Base-by-base conservation (phyloP, 2,329 filamentous ascomycete genomes). In the Phialocephala subalpina region DNA sequence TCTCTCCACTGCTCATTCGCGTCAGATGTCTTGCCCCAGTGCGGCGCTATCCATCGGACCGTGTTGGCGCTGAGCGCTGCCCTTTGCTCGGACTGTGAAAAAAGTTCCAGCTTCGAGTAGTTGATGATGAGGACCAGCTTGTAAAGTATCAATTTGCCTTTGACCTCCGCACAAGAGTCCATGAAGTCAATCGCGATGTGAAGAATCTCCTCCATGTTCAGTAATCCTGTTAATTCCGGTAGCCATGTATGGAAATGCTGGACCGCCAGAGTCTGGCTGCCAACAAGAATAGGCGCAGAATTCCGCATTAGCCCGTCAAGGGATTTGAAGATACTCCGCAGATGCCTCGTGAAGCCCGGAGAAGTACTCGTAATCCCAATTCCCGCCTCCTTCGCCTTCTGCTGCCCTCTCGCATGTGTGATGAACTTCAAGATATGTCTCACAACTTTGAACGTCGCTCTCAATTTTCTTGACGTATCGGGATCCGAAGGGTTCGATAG, bases 231-330 rank as follows among this genome's bases (percentile, higher is more conserved):
- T 11, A 99, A 87, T 76, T 98, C 95, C 0, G 96, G 95, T n/a
- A 99, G 82, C 96, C 96, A 99, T 0, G 92, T 92, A 76, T 98
- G 95, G 77, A 98, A 97, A 77, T 98, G 93, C 78, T 99, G 96
- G 14, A 98, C 94, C 2, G 97, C 90, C 58, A 99, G 82, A 0
- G 96, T 98, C 80, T 99, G 97, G 69, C 92, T 98, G 38, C 96
- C 96, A 16, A 98, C 92, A 27, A 98, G 82, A 20, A 94, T 90
- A 0, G 96, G 92, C 2, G 93, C 92, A 1, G 89, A 84, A 77
- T 93, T 97, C 67, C 90, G 89, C 93, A 99, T 97, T 80, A 99
- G 87, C 18, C 86, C 84, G 78, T 98, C 94, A 27, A 99, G 84
- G 1, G 93, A 92, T 76, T 94, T 94, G 82, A 98, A 98, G 42